Conservation (phyloP, 225 moss, liverwort and hornwort genomes). For the Anthoceros angustus region DNA sequence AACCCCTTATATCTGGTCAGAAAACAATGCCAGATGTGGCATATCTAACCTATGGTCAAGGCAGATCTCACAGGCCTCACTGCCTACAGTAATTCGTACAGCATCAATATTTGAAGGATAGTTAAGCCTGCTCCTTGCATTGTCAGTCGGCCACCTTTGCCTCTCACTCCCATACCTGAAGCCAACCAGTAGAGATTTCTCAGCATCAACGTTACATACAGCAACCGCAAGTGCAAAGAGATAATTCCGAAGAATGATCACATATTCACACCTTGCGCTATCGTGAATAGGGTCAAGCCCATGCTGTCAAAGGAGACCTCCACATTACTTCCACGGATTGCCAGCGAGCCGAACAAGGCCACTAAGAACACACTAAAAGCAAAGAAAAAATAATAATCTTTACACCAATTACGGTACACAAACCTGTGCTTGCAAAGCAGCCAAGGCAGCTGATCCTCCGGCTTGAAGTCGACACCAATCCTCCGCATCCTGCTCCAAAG, state of each 20-base stretch:
- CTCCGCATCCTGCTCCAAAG: constrained; percentile 65
- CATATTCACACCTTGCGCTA: constrained; percentile 18
- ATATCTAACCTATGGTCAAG: too few relatives aligned
- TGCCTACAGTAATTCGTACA: too few relatives aligned
- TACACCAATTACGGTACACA: constrained; percentile 5
- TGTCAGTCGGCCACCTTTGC: too few relatives aligned
- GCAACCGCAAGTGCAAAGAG: too few relatives aligned
- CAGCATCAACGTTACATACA: too few relatives aligned
- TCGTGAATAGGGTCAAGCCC: constrained; percentile 26
- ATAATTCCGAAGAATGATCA: not conserved
- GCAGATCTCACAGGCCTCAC: too few relatives aligned
- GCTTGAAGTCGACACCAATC: constrained; percentile 48
- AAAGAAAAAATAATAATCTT: not conserved
- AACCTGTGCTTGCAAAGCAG: constrained; percentile 34
- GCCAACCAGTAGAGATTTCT: too few relatives aligned
- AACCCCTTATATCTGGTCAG: too few relatives aligned
- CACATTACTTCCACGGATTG: not conserved
- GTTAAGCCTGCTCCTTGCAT: too few relatives aligned
- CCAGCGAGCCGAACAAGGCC: not conserved
- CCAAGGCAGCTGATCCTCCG: constrained; percentile 27
- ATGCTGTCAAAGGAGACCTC: constrained; percentile 13
- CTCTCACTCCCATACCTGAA: too few relatives aligned
- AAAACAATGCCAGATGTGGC: too few relatives aligned
- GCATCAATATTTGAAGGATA: too few relatives aligned
- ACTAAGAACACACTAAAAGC: constrained; percentile 3